Base-by-base conservation (phyloP, 257 asterid genomes). In the Gynochthodes officinalis region DNA sequence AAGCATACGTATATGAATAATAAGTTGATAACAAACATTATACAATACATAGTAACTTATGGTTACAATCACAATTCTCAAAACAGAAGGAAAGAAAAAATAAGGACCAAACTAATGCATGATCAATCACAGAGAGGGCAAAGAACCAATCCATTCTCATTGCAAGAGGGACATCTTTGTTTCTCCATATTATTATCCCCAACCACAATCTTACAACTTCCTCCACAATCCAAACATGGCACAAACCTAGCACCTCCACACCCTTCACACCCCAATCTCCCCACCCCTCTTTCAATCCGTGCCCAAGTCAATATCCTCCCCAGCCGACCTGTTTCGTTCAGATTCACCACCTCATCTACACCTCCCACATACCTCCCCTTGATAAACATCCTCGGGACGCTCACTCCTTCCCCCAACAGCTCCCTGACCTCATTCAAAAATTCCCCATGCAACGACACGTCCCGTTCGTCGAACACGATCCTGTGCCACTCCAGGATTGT, bases 171-270 rank as follows among this genome's bases (percentile, higher is more conserved):
- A 58, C 88, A 84, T 60, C 79, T 84, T 53, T 81, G 81, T 67
- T 79, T 84, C 42, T 57, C 66, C n/a, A n/a, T n/a, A n/a, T 28
- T 57, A 16, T 55, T 55, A 23, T 75, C 82, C 57, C 81, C 82
- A 27, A 73, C 91, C 58, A 88, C 78, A 21, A 90, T 62, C 67
- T 88, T 90, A 66, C 98, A 87, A 28, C 98, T 93, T 13, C 98
- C 98, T 0, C 96, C 97, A 39, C 98, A 92, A 11, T 77, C 90
- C 79, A 89, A 66, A 55, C 98, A 93, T 2, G 96, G 97, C 73
- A 93, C 89, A 71, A 93, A 93, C 82, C 97, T 84, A 11, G 89
- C 94, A 12, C 97, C 97, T 0, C 98, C 98, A 23, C 98, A 93
- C 5, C 98, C 98, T 67, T 77, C 86, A 54, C 98, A 93, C 15